A percentile compares a stretch with the other conserved stretches of the same genome.
Evolutionary conservation across 768 basidiomycete genomes (phyloP).

Genomic region (Leccinum aurantiacum): DNA sequence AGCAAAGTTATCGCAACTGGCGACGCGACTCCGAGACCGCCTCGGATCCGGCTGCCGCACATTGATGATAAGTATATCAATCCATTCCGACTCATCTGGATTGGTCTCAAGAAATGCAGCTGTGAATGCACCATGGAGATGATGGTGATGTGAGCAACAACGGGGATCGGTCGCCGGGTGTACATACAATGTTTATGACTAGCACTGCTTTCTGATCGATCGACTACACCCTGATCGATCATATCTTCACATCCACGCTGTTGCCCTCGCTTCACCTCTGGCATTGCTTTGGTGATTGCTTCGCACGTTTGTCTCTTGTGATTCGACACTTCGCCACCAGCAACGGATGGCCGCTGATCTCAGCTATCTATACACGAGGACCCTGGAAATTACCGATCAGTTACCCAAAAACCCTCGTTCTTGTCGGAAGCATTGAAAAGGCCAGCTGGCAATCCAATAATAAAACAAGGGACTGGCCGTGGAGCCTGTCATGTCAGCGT

Average conservation of each 20-base stretch:
- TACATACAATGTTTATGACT: background rate
- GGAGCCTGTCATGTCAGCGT: background rate
- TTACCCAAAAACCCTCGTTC: background rate
- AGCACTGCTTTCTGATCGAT: background rate
- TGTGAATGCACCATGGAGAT: background rate
- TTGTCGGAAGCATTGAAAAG: background rate
- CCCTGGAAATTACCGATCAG: background rate
- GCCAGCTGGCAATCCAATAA: background rate
- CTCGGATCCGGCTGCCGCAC: background rate
- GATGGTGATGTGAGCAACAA: background rate
- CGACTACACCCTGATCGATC: background rate
- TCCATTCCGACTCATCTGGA: background rate
- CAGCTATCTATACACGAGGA: background rate
- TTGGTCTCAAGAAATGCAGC: background rate
- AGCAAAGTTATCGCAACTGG: background rate
- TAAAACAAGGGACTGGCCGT: background rate
- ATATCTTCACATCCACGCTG: background rate
- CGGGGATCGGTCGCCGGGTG: background rate
- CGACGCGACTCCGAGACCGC: background rate
- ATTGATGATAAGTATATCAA: background rate
- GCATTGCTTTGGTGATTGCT: background rate
- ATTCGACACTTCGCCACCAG: background rate
- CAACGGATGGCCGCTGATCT: background rate
- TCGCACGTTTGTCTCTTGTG: background rate
- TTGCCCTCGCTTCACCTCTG: too few species aligned